Percentiles rank a stretch among this genome's conserved stretches.
phyloP scores from a whole-genome alignment of 2,329 filamentous ascomycete species.

The Ophiostoma novo-ulmi region DNA sequence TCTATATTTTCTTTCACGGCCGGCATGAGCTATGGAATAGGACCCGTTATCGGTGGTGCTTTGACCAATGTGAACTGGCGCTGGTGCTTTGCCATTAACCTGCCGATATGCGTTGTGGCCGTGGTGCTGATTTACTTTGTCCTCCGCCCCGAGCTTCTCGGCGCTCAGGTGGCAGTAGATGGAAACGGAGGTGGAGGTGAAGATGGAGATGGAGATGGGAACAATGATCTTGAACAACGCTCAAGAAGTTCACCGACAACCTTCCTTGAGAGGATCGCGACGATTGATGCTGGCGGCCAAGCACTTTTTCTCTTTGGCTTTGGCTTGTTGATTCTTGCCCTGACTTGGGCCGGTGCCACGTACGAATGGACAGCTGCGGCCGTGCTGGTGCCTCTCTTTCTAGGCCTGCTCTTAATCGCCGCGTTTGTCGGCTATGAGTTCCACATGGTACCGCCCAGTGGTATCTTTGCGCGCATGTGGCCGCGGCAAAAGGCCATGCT shows the following conservation, averaged over 20 bases:
- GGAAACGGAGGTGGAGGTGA: too few species aligned
- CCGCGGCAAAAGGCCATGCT: slow-evolving; percentile 54
- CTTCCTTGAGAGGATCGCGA: slow-evolving; percentile 42
- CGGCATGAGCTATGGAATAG: slow-evolving; percentile 55
- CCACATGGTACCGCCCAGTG: slow-evolving; percentile 48
- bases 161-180: slow-evolving; percentile 37
- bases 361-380: slow-evolving; percentile 48
- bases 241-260: background rate
- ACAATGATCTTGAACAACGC: background rate
- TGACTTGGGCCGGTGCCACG: slow-evolving; percentile 52
- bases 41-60: slow-evolving; percentile 58
- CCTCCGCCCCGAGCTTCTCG: slow-evolving; percentile 54
- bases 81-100: slow-evolving; percentile 52
- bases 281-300: slow-evolving; percentile 53
- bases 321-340: slow-evolving; percentile 49
- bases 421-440: slow-evolving; percentile 50
- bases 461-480: slow-evolving; percentile 43
- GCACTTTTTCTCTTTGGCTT: slow-evolving; percentile 52
- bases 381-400: slow-evolving; percentile 46
- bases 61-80: slow-evolving; percentile 54
- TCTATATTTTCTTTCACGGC: slow-evolving; percentile 56
- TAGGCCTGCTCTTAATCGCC: slow-evolving; percentile 41
- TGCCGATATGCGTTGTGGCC: slow-evolving; percentile 47
- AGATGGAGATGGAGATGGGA: too few species aligned
- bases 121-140: slow-evolving; percentile 52